Evolutionary conservation across 371 early-diverging fungal species (phyloP), one percentile per base, ranked within the genome.

Genomic region (Choanephora cucurbitarum): DNA sequence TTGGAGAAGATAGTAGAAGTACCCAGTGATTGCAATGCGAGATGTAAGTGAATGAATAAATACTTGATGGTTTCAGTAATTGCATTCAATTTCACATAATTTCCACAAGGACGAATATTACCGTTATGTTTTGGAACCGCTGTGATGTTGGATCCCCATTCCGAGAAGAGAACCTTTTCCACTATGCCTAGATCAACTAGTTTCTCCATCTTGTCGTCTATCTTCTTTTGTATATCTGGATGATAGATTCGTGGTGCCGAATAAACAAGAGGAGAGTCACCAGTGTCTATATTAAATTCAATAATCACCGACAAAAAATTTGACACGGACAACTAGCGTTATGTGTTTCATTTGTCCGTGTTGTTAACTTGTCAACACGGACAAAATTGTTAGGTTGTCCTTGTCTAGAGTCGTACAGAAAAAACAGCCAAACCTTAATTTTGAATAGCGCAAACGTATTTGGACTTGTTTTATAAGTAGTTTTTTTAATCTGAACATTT

Each of bases 211-310:
- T 32, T 37, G 11, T 17, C 33, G 34, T 49, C 49, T 11, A 49
- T 37, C 13, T 44, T 1, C 4, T 17, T 21, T 37, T 37, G 37
- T 7, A 37, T 9, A 37, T 37, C 37, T 13, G 53, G 53, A 19
- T 44, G 53, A 44, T 19, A 28, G 24, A 11, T 4, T 18, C 53
- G 0, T 11, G 53, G 53, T 18, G 23, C 19, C 11, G 17, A 17
- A 31, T 32, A 53, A 2, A 53, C 32, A 11, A 44, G 53, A 11
- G 17, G 32, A 44, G 43, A 28, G 17, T 53, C 44, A 9, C 44
- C 53, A 2, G 53, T 53, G 44, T 53, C 44, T 44, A 53, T 53
- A 4, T 19, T 18, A 21, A 44, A 53, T 44, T 44, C 43, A 28
- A 43, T 18, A 9, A 44, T n/a, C n/a, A n/a, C n/a, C n/a, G n/a